Evolutionary conservation across 169 alveolate species (phyloP).

Genomic region (Miamiensis avidus): DNA sequence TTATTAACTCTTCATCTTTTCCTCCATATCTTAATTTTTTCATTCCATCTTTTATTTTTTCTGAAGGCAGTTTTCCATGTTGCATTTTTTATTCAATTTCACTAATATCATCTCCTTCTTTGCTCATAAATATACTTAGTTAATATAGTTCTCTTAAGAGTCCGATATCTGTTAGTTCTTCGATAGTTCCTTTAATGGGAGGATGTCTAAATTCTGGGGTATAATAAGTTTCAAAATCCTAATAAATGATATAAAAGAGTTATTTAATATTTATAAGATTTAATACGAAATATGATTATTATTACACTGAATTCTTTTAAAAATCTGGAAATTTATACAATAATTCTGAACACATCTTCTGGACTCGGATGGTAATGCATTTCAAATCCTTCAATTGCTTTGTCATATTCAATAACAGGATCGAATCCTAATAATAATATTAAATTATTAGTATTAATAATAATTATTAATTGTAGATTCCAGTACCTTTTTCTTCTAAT

Average conservation of each 20-base stretch:
- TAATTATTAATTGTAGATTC: too few relatives aligned
- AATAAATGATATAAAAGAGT: not conserved
- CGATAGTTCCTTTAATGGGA: conserved; percentile 51
- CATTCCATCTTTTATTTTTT: conserved; percentile 11
- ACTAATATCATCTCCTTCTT: conserved; percentile 21
- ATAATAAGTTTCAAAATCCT: conserved; percentile 55
- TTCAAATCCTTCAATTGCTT: conserved; percentile 63
- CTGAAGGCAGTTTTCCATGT: conserved; percentile 1
- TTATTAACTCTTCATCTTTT: not conserved
- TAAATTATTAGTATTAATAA: too few relatives aligned
- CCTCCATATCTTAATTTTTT: conserved; percentile 14
- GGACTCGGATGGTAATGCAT: conserved; percentile 57
- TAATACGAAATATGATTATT: too few relatives aligned
- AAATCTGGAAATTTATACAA: conserved; percentile 58
- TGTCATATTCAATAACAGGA: conserved; percentile 66
- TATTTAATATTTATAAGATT: too few relatives aligned
- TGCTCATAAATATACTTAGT: conserved; percentile 26
- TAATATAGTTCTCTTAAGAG: conserved; percentile 49
- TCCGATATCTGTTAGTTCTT: conserved; percentile 54
- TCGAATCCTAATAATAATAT: conserved; percentile 41
- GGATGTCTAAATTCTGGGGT: conserved; percentile 71
- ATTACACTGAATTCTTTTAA: conserved; percentile 54
- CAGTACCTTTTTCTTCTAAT: conserved; percentile 39
- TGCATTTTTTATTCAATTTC: conserved; percentile 11
- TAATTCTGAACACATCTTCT: conserved; percentile 58